Evolutionary conservation across 768 basidiomycete species (phyloP).

Genomic region (Leccinum fibrillosum): DNA sequence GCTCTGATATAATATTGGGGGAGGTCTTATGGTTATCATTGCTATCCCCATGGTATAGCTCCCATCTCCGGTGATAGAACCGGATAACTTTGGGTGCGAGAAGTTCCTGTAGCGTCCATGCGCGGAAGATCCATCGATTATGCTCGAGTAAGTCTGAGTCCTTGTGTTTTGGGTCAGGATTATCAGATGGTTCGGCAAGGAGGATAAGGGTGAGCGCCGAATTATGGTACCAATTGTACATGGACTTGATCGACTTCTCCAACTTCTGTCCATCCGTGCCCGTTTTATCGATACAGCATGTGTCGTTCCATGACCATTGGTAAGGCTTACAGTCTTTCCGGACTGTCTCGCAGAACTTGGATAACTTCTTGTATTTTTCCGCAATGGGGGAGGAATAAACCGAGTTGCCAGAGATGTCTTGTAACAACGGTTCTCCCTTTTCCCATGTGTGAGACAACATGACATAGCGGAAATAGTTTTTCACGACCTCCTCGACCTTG

Average conservation of each 20-base stretch:
- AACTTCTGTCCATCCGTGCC: background rate
- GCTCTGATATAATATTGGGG: background rate
- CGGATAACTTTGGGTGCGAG: constrained; percentile 11
- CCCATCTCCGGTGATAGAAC: constrained; percentile 8
- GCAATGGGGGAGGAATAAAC: background rate
- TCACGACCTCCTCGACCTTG: constrained; percentile 1
- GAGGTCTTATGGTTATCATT: constrained; percentile 7
- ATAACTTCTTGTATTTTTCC: constrained; percentile 6
- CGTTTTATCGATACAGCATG: constrained; percentile 10
- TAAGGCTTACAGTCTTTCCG: background rate
- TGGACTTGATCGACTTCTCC: constrained; percentile 6
- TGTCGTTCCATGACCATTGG: constrained; percentile 13
- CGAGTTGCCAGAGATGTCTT: background rate
- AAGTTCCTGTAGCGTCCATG: constrained; percentile 15
- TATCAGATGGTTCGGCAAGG: constrained; percentile 5
- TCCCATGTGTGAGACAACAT: constrained; percentile 20
- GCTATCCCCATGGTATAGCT: background rate
- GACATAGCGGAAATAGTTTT: constrained; percentile 10
- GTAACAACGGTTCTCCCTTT: constrained; percentile 6
- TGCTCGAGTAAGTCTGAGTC: constrained; percentile 1
- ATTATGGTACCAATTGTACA: constrained; percentile 16
- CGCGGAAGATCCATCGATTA: constrained; percentile 16
- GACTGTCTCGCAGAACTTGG: constrained; percentile 6
- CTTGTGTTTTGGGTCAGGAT: background rate
- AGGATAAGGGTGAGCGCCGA: constrained; percentile 12